Conservation (phyloP, 768 basidiomycete species). For the Phylloporus arenicola region DNA sequence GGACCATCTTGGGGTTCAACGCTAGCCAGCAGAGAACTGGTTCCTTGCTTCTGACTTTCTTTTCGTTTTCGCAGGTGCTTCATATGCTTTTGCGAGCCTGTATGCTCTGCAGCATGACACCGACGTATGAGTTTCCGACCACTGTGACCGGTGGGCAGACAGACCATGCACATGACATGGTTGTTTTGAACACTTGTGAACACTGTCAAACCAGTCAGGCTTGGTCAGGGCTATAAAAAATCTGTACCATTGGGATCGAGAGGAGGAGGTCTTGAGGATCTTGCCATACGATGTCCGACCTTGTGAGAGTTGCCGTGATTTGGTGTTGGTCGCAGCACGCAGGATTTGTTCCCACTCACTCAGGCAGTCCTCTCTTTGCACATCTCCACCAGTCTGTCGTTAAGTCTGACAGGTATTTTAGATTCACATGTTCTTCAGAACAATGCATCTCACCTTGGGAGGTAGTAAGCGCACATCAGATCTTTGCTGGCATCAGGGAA, state of each 20-base stretch:
- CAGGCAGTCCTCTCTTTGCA: too few species aligned
- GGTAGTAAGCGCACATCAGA: too few species aligned
- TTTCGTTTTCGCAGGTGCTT: not conserved
- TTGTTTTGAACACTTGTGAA: not conserved
- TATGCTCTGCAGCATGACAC: conserved; percentile 3
- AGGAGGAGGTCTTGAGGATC: not conserved
- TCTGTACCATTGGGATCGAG: not conserved
- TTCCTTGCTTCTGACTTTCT: not conserved
- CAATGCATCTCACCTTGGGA: too few species aligned
- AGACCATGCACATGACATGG: not conserved
- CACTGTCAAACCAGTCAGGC: not conserved
- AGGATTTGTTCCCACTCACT: too few species aligned
- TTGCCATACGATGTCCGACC: not conserved
- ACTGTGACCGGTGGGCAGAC: not conserved
- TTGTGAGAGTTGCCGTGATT: too few species aligned
- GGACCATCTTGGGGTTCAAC: not conserved
- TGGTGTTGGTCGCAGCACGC: too few species aligned
- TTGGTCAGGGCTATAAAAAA: not conserved
- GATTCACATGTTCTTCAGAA: too few species aligned
- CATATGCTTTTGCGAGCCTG: not conserved
- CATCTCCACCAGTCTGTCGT: too few species aligned
- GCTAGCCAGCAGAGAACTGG: too few species aligned
- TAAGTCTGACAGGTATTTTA: too few species aligned
- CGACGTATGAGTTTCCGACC: not conserved
- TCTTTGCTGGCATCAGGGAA: too few species aligned